A percentile compares a stretch with the other conserved stretches of the same genome.
Evolutionary conservation across 495 filamentous ascomycete species (phyloP).

Genomic region (Neurospora sp.): DNA sequence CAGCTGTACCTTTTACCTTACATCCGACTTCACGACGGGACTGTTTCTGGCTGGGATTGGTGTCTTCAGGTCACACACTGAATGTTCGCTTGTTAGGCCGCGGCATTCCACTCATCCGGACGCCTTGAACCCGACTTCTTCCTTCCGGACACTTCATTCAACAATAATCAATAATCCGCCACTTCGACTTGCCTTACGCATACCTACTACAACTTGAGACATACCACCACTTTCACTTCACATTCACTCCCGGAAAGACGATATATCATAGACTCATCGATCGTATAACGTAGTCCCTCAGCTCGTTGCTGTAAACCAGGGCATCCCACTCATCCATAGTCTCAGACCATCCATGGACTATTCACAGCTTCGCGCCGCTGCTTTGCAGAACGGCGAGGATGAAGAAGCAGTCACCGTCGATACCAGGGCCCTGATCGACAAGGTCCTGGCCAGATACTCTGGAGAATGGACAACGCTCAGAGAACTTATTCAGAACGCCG

Average conservation of each 20-base stretch:
- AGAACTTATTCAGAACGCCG: slow-evolving; percentile 96
- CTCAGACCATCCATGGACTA: slow-evolving; percentile 56
- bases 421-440: slow-evolving; percentile 92
- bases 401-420: slow-evolving; percentile 99
- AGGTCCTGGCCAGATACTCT: slow-evolving; percentile 89
- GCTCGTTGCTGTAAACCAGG: background rate
- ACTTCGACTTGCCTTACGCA: background rate
- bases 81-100: background rate
- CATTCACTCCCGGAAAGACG: background rate
- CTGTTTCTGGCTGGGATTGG: background rate
- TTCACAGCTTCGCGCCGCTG: slow-evolving; percentile 71
- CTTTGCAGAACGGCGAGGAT: slow-evolving; percentile 73
- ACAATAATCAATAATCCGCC: background rate
- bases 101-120: background rate
- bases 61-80: background rate
- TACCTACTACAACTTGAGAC: background rate
- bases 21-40: background rate
- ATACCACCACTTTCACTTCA: background rate
- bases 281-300: background rate
- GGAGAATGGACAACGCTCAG: slow-evolving; percentile 82
- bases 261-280: background rate
- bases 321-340: background rate
- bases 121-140: background rate
- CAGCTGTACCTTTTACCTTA: background rate
- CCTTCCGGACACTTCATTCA: background rate